Evolutionary conservation across 495 filamentous ascomycete species (phyloP).

Genomic region (Tuber melanosporum): DNA sequence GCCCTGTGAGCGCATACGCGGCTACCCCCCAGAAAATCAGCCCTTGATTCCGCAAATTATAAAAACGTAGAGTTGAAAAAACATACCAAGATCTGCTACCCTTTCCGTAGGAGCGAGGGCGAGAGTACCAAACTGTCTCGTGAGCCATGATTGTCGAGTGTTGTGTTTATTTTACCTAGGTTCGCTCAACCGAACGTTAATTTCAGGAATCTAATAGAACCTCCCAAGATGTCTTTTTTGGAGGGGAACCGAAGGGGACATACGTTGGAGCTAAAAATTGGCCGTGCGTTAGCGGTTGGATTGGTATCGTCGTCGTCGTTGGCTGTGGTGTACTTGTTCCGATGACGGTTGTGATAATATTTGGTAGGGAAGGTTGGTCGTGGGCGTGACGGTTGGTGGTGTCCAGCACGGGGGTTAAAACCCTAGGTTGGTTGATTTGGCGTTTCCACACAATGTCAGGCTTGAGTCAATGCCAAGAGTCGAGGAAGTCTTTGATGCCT

Average conservation of each 20-base stretch:
- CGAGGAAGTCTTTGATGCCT: not conserved
- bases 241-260: not conserved
- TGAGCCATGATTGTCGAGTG: slow-evolving; percentile 41
- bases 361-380: not conserved
- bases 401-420: not conserved
- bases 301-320: not conserved
- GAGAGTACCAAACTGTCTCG: slow-evolving; percentile 99
- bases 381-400: not conserved
- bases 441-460: not conserved
- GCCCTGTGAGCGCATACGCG: slow-evolving; percentile 92
- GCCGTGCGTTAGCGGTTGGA: not conserved
- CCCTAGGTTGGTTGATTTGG: not conserved
- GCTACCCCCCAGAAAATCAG: slow-evolving; percentile 49
- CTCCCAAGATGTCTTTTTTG: not conserved
- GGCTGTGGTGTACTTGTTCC: not conserved
- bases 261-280: not conserved
- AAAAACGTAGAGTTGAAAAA: not conserved
- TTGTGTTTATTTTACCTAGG: not conserved
- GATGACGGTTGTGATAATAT: not conserved
- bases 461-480: not conserved
- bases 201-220: not conserved
- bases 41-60: slow-evolving; percentile 12
- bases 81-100: slow-evolving; percentile 81
- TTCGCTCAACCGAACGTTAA: not conserved
- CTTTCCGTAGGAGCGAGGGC: slow-evolving; percentile 94